Base-by-base conservation (phyloP, 352 stramenopile genomes). In the Phytopythium ostracodes region DNA sequence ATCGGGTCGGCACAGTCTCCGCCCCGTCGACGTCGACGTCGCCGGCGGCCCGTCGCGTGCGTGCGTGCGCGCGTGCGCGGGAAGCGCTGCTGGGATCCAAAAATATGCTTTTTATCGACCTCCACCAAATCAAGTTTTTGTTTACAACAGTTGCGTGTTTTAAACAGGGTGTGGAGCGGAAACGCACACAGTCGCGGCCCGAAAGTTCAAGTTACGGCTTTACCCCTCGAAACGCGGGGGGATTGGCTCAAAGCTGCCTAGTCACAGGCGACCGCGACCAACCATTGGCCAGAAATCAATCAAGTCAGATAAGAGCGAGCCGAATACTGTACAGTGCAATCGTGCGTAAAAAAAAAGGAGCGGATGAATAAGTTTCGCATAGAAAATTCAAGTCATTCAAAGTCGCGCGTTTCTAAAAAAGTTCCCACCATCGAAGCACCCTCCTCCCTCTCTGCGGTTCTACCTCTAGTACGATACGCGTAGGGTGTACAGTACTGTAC, bases 141-240 rank as follows among this genome's bases (percentile, higher is more conserved):
- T 49, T 49, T 49, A 5, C 42, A 27, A 49, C 42, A 49, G 7
- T 7, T 25, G 20, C 1, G 17, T 54, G 51, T 59, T 60, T 58
- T 43, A 52, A 67, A 67, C 64, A 63, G n/a, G 7, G 20, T 58
- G 20, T 58, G 31, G 56, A 51, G 14, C 42, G 33, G 38, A 55
- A 54, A 36, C 25, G 43, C 29, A 15, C 15, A 59, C 20, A 10
- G 7, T 38, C 33, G 33, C 33, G 33, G 17, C 11, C 17, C 35
- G 8, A 12, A 67, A 29, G 64, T 68, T 71, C 57, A 75, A 71
- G 60, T 62, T 67, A 38, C 47, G 50, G 67, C 50, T 56, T 62
- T 35, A 12, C 44, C n/a, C 44, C 15, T 25, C 20, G 47, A 54
- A n/a, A 42, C 50, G 50, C 29, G 47, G 31, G 51, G 36, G 66